Evolutionary conservation across 1,139 yeast species (phyloP).

Genomic region (Neolecta irregularis): DNA sequence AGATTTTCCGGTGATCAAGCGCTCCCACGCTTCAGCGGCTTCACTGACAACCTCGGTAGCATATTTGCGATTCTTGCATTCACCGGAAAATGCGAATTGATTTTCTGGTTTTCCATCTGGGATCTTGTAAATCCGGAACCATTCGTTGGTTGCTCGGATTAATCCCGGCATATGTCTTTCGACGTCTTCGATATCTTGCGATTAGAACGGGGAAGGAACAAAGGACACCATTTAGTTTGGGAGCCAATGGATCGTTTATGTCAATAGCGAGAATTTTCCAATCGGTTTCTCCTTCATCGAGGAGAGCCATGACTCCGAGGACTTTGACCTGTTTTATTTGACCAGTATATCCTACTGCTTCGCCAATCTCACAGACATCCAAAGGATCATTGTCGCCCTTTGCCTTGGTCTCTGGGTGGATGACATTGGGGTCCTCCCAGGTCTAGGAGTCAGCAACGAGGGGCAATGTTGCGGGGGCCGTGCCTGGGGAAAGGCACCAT

Average conservation of each 20-base stretch:
- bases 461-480: background rate
- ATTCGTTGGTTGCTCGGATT: constrained; percentile 65
- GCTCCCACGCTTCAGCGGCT: constrained; percentile 68
- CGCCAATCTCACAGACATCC: constrained; percentile 90
- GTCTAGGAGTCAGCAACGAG: constrained; percentile 28
- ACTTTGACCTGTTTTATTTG: constrained; percentile 74
- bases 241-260: constrained; percentile 62
- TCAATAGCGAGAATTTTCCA: constrained; percentile 91
- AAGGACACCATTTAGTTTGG: constrained; percentile 35
- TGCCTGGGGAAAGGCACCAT: constrained; percentile 66
- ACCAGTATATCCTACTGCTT: constrained; percentile 48
- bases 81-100: constrained; percentile 72
- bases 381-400: constrained; percentile 92
- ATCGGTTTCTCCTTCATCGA: constrained; percentile 95
- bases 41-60: constrained; percentile 59
- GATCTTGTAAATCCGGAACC: constrained; percentile 90
- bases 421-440: constrained; percentile 62
- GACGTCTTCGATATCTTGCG: constrained; percentile 57
- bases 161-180: constrained; percentile 72
- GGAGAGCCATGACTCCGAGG: constrained; percentile 80
- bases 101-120: constrained; percentile 89
- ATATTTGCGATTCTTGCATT: constrained; percentile 52
- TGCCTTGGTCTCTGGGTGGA: constrained; percentile 35
- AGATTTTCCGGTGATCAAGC: constrained; percentile 40
- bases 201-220: background rate